A percentile compares a stretch with the other conserved stretches of the same genome.
Evolutionary conservation across 2,329 filamentous ascomycete species (phyloP).

Genomic region (Epichloe typhina): DNA sequence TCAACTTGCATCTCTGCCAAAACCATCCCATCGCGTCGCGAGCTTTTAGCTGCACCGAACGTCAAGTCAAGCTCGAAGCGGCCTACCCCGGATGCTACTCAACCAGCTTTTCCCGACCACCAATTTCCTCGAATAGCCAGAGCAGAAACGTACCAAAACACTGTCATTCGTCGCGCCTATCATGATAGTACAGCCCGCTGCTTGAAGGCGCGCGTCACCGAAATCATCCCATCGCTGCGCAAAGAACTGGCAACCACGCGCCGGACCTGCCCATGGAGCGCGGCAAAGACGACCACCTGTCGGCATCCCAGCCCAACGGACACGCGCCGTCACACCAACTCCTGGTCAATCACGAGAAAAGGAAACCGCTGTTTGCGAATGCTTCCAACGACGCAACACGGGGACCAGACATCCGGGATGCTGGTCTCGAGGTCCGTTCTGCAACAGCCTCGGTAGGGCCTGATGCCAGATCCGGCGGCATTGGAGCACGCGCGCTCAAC

Average conservation of each 20-base stretch:
- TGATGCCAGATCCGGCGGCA: conserved; percentile 2
- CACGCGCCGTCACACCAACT: conserved; percentile 13
- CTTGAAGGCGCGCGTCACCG: conserved; percentile 4
- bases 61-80: not conserved
- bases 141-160: not conserved
- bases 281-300: not conserved
- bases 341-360: conserved; percentile 26
- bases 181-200: conserved; percentile 2
- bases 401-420: conserved; percentile 8
- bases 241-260: not conserved
- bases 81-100: not conserved
- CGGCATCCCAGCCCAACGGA: not conserved
- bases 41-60: not conserved
- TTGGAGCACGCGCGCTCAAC: not conserved
- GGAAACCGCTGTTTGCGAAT: conserved; percentile 26
- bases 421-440: not conserved
- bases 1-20: not conserved
- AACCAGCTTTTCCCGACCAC: not conserved
- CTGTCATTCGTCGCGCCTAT: not conserved
- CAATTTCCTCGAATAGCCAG: not conserved
- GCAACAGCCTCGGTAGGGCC: conserved; percentile 1
- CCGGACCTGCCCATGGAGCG: conserved; percentile 4
- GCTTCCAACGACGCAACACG: conserved; percentile 12
- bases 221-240: not conserved
- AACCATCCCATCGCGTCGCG: not conserved